Percentiles rank a stretch among this genome's conserved stretches.
Conservation (phyloP, 768 basidiomycete species). For the Termitomyces bulborhizus region DNA sequence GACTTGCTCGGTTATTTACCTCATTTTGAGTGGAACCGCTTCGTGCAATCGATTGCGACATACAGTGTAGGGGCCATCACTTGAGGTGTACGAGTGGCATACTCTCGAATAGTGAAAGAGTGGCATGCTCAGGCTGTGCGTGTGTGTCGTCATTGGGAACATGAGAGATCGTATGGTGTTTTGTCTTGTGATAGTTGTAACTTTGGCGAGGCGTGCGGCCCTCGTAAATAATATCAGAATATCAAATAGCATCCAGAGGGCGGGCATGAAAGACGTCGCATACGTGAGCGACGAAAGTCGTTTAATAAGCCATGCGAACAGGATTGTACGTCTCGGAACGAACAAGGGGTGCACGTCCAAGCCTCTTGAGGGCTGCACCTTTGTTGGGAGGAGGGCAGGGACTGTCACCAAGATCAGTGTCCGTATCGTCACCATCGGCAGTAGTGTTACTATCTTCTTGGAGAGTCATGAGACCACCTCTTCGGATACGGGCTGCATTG, state of each 20-base stretch:
- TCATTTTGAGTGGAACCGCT: constrained; percentile 3
- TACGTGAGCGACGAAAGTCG: not conserved
- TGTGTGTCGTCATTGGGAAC: constrained; percentile 11
- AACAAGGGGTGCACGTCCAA: constrained; percentile 38
- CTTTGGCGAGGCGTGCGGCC: constrained; percentile 8
- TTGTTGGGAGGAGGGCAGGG: constrained; percentile 82
- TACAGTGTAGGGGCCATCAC: not conserved
- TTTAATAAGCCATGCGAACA: constrained; percentile 44
- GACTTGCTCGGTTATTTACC: constrained; percentile 4
- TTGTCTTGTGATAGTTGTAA: constrained; percentile 2
- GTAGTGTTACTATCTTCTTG: constrained; percentile 60
- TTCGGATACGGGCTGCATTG: constrained; percentile 59
- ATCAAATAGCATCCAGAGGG: constrained; percentile 1
- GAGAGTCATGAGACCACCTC: constrained; percentile 54
- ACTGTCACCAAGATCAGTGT: constrained; percentile 76
- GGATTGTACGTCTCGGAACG: constrained; percentile 71
- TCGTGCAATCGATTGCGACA: not conserved
- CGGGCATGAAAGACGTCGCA: constrained; percentile 9
- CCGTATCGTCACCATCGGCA: constrained; percentile 65
- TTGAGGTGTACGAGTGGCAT: constrained; percentile 1
- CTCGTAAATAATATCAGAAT: not conserved
- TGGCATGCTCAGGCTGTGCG: constrained; percentile 18
- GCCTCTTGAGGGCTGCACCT: constrained; percentile 46
- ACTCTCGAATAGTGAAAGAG: constrained; percentile 14
- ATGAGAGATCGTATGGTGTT: constrained; percentile 11